Percentiles rank a stretch among this genome's conserved stretches.
phyloP scores from a whole-genome alignment of 495 filamentous ascomycete genomes.

The Lepidopterella palustris region DNA sequence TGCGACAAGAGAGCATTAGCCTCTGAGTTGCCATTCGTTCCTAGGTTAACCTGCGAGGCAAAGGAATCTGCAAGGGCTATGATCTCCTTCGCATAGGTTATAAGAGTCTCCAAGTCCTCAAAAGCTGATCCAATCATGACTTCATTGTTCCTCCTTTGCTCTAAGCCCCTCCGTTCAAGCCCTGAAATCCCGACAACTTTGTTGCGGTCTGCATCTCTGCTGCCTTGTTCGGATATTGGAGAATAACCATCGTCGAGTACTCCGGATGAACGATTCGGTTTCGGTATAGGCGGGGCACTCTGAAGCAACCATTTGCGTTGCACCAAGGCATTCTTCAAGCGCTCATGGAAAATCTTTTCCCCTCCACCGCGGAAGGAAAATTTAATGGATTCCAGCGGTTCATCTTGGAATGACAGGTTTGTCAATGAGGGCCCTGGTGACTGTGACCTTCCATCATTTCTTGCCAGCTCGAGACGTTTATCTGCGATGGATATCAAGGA shows the following conservation, averaged over 20 bases:
- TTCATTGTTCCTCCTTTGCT: slow-evolving; percentile 85
- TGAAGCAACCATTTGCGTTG: slow-evolving; percentile 96
- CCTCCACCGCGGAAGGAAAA: slow-evolving; percentile 86
- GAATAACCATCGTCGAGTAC: slow-evolving; percentile 14
- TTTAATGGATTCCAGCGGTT: slow-evolving; percentile 72
- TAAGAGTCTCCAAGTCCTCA: slow-evolving; percentile 92
- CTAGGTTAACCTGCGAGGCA: slow-evolving; percentile 57
- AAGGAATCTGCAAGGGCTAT: slow-evolving; percentile 89
- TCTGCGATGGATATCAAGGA: slow-evolving; percentile 53
- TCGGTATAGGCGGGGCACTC: slow-evolving; percentile 83
- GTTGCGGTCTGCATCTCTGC: slow-evolving; percentile 37
- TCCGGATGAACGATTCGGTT: slow-evolving; percentile 38
- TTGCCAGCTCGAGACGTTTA: slow-evolving; percentile 41
- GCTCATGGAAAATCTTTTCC: slow-evolving; percentile 82
- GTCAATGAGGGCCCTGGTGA: slow-evolving; percentile 66
- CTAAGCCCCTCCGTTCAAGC: slow-evolving; percentile 74
- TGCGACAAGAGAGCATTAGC: slow-evolving; percentile 70
- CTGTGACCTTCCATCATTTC: slow-evolving; percentile 45
- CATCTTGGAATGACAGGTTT: slow-evolving; percentile 40
- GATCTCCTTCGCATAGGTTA: slow-evolving; percentile 94
- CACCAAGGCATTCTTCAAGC: slow-evolving; percentile 76
- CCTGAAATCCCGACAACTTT: slow-evolving; percentile 86
- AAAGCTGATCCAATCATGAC: slow-evolving; percentile 89
- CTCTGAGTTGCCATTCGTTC: slow-evolving; percentile 51
- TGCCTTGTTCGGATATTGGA: not conserved